These are phyloP conservation scores for Diplodia sapinea DNA, from an alignment of 2,329 filamentous ascomycete species.

Conservation along the genomic window DNA sequence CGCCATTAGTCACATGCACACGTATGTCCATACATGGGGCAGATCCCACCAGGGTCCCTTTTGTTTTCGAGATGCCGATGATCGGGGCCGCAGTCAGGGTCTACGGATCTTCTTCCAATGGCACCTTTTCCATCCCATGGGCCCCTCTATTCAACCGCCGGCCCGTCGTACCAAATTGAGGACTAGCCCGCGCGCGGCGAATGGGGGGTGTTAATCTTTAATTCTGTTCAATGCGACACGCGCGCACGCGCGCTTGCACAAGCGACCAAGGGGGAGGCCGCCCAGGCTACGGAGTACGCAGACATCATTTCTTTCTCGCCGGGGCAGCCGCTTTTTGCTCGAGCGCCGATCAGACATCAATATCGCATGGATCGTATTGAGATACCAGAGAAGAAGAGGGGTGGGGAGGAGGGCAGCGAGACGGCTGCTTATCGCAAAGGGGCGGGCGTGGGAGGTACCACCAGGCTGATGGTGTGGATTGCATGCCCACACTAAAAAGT, in stretches of 20 bases:
- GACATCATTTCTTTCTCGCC: not conserved
- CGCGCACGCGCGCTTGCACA: not conserved
- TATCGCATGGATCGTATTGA: not conserved
- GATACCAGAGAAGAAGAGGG: not conserved
- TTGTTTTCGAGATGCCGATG: not conserved
- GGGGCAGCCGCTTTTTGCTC: not conserved
- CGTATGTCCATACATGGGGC: not conserved
- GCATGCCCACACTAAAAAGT: not conserved
- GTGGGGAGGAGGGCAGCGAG: not conserved
- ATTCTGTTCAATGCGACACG: not conserved
- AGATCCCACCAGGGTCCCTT: not conserved
- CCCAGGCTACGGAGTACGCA: not conserved
- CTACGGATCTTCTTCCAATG: not conserved
- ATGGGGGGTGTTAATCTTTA: not conserved
- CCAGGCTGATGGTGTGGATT: not conserved
- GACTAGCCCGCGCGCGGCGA: not conserved
- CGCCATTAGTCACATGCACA: not conserved
- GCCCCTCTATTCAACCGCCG: not conserved
- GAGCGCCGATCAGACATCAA: slow-evolving; percentile 1
- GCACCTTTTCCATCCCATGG: not conserved
- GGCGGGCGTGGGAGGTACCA: too few species aligned
- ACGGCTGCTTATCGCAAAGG: not conserved
- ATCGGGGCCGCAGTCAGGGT: not conserved
- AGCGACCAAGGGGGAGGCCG: not conserved
- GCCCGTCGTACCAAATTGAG: not conserved